Evolutionary conservation across 371 early-diverging fungal species (phyloP).

Genomic region (Mucor racemosus): DNA sequence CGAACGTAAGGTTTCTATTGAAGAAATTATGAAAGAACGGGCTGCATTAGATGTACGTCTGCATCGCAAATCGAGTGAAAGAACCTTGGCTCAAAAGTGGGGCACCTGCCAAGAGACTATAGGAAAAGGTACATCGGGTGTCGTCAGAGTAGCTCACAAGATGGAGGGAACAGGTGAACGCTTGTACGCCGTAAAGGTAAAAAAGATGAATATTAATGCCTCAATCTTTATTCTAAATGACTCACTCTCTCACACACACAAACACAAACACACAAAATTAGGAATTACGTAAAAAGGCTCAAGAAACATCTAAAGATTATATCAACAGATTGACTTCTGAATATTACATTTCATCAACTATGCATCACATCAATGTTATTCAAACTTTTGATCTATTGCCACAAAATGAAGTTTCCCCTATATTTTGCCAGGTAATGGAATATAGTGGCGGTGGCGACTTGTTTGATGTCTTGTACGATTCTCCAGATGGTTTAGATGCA

Average conservation of each 20-base stretch:
- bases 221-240: not conserved
- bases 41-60: constrained; percentile 30
- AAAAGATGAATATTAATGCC: not conserved
- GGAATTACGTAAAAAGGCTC: constrained; percentile 65
- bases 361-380: constrained; percentile 70
- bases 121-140: constrained; percentile 58
- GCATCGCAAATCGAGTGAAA: constrained; percentile 19
- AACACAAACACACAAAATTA: constrained; percentile 21
- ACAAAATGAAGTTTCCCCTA: constrained; percentile 52
- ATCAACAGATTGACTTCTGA: constrained; percentile 66
- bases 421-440: constrained; percentile 75
- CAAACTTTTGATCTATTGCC: constrained; percentile 70
- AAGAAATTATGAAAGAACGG: constrained; percentile 39
- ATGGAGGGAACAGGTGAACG: constrained; percentile 38
- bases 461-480: constrained; percentile 56
- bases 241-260: not conserved
- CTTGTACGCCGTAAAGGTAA: constrained; percentile 62
- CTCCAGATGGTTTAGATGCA: constrained; percentile 41
- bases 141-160: constrained; percentile 54
- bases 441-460: constrained; percentile 73
- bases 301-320: constrained; percentile 66
- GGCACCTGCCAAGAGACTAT: constrained; percentile 58
- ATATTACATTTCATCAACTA: constrained; percentile 65
- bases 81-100: constrained; percentile 46
- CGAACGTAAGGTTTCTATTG: constrained; percentile 31